Evolutionary conservation across 192 early-diverging fungal species (phyloP).

Genomic region (Coemansia sp.): DNA sequence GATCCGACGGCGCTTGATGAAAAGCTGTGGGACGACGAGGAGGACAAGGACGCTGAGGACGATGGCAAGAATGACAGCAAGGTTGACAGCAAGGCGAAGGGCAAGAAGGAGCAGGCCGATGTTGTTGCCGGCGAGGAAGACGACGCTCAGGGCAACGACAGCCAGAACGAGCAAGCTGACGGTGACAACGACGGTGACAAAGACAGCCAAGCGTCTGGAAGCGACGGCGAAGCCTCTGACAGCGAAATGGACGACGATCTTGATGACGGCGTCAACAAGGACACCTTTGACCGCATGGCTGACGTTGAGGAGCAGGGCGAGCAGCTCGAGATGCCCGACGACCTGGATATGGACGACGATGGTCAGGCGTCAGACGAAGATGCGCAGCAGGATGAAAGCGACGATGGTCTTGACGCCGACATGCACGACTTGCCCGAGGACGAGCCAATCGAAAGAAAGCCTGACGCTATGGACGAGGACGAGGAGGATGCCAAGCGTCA

Average conservation of each 20-base stretch:
- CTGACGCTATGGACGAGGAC: slow-evolving; percentile 46
- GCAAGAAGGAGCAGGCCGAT: slow-evolving; percentile 38
- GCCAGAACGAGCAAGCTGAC: slow-evolving; percentile 35
- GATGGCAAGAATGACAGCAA: slow-evolving; percentile 52
- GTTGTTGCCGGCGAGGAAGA: slow-evolving; percentile 54
- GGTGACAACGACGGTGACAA: slow-evolving; percentile 19
- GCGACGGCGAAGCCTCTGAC: slow-evolving; percentile 55
- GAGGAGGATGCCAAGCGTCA: slow-evolving; percentile 16
- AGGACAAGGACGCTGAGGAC: slow-evolving; percentile 54
- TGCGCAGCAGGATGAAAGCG: slow-evolving; percentile 19
- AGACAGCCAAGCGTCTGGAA: slow-evolving; percentile 30
- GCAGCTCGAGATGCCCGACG: slow-evolving; percentile 59
- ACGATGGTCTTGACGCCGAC: slow-evolving; percentile 51
- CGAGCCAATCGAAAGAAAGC: slow-evolving; percentile 46
- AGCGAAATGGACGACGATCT: slow-evolving; percentile 55
- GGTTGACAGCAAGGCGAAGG: slow-evolving; percentile 50
- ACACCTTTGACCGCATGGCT: slow-evolving; percentile 49
- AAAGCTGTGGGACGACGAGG: slow-evolving; percentile 92
- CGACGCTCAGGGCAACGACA: slow-evolving; percentile 37
- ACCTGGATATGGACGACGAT: slow-evolving; percentile 54
- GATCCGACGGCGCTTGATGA: slow-evolving; percentile 91
- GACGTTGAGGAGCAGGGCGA: slow-evolving; percentile 55
- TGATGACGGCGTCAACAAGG: slow-evolving; percentile 52
- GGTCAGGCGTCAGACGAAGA: slow-evolving; percentile 20
- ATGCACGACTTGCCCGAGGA: slow-evolving; percentile 55